Percentiles rank a stretch among this genome's conserved stretches.
Evolutionary conservation across 1,284 basidiomycete genomes (phyloP).

Genomic region (Rhodotorula glutinis): DNA sequence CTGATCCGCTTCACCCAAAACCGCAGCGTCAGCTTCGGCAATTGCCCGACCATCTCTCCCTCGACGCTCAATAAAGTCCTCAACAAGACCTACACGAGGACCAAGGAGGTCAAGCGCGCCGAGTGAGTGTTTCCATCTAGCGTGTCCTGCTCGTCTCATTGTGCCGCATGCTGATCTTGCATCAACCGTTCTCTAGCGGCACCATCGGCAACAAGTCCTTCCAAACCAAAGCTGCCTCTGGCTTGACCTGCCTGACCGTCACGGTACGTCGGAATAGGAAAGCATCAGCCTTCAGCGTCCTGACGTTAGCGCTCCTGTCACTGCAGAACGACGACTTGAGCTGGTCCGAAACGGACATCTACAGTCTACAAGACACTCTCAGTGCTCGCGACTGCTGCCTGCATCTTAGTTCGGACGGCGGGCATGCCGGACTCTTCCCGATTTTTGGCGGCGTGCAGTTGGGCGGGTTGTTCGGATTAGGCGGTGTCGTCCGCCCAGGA

Average conservation of each 20-base stretch:
- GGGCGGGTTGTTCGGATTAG: slow-evolving; percentile 2
- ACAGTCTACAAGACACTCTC: slow-evolving; percentile 8
- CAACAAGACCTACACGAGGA: slow-evolving; percentile 16
- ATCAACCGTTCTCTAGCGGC: slow-evolving; percentile 5
- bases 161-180: too few relatives aligned
- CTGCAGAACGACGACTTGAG: slow-evolving; percentile 27
- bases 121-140: slow-evolving; percentile 13
- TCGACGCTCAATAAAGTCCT: slow-evolving; percentile 18
- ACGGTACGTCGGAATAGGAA: slow-evolving; percentile 1
- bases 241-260: slow-evolving; percentile 24
- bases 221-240: slow-evolving; percentile 11
- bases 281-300: too few relatives aligned
- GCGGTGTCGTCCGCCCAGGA: too few relatives aligned
- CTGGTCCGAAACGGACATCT: slow-evolving; percentile 20
- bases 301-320: neutral
- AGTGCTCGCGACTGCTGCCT: slow-evolving; percentile 15
- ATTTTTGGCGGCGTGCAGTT: slow-evolving; percentile 2
- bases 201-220: neutral
- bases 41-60: slow-evolving; percentile 24
- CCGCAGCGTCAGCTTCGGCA: slow-evolving; percentile 14
- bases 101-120: neutral
- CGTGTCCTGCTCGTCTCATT: too few relatives aligned
- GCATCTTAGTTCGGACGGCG: slow-evolving; percentile 13
- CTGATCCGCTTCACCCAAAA: neutral
- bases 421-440: slow-evolving; percentile 5